phyloP scores from a whole-genome alignment of 2,329 filamentous ascomycete species.

The Claviceps sorghi region DNA sequence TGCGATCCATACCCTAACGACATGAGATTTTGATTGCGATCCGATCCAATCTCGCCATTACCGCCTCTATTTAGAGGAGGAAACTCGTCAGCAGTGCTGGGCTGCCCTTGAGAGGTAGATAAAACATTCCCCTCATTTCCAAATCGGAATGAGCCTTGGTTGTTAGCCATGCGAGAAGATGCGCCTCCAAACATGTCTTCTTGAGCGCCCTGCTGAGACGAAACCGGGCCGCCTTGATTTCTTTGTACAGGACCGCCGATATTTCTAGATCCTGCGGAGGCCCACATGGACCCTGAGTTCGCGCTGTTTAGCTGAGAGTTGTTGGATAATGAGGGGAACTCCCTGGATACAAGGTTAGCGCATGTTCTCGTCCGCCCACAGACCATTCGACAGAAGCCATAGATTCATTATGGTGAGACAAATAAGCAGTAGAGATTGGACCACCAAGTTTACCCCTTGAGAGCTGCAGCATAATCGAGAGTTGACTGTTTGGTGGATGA shows the following conservation, averaged over 20 bases:
- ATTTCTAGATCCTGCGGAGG: slow-evolving; percentile 32
- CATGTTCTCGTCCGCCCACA: neutral
- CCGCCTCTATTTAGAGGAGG: slow-evolving; percentile 44
- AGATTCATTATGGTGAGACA: neutral
- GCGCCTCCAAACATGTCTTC: slow-evolving; percentile 30
- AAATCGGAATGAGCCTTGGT: slow-evolving; percentile 39
- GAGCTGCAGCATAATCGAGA: slow-evolving; percentile 16
- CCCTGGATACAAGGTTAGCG: slow-evolving; percentile 24
- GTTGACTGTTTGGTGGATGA: slow-evolving; percentile 1
- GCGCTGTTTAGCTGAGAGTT: slow-evolving; percentile 38
- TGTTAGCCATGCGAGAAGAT: slow-evolving; percentile 23
- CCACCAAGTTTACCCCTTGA: slow-evolving; percentile 15
- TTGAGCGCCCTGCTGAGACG: slow-evolving; percentile 35
- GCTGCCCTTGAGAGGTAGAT: slow-evolving; percentile 32
- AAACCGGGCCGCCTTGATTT: slow-evolving; percentile 34
- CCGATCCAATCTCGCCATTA: slow-evolving; percentile 43
- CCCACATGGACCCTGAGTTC: slow-evolving; percentile 40
- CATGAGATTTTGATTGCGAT: slow-evolving; percentile 36
- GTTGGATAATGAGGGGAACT: slow-evolving; percentile 52
- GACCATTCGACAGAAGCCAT: neutral
- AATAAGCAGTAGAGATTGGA: neutral
- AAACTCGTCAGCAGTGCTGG: slow-evolving; percentile 43
- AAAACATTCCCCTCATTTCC: slow-evolving; percentile 30
- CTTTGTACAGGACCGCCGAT: slow-evolving; percentile 35
- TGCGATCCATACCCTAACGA: slow-evolving; percentile 37